These are phyloP conservation scores for Colletotrichum viniferum DNA, from an alignment of 2,329 filamentous ascomycete genomes.

Conservation along the genomic window DNA sequence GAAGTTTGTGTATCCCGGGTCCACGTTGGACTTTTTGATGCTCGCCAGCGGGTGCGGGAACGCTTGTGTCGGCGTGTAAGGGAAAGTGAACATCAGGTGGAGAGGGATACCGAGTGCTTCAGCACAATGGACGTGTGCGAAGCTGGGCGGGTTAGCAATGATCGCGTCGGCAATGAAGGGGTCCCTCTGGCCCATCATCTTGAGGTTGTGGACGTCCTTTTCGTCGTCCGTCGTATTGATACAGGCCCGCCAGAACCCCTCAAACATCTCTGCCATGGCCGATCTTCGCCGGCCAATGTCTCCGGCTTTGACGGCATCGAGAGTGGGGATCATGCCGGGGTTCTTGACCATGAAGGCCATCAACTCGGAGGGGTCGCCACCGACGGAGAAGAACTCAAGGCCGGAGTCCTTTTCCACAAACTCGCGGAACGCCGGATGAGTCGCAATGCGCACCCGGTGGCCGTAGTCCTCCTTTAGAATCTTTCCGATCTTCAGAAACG, in stretches of 20 bases:
- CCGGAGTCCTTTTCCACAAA: conserved; percentile 76
- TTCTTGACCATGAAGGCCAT: conserved; percentile 94
- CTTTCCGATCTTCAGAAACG: conserved; percentile 77
- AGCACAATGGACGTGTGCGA: conserved; percentile 80
- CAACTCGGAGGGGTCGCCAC: conserved; percentile 78
- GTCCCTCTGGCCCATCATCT: conserved; percentile 66
- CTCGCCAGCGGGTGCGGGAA: conserved; percentile 82
- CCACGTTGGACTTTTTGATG: conserved; percentile 74
- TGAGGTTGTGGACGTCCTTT: conserved; percentile 62
- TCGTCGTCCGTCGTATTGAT: conserved; percentile 75
- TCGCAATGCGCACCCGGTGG: conserved; percentile 78
- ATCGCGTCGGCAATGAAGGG: conserved; percentile 79
- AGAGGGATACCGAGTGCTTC: conserved; percentile 79
- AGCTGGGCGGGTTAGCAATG: conserved; percentile 81
- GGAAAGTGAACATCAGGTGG: conserved; percentile 89
- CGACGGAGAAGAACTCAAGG: conserved; percentile 81
- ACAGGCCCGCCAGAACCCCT: conserved; percentile 82
- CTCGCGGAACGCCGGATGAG: conserved; percentile 77
- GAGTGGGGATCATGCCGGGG: conserved; percentile 74
- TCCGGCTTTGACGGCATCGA: conserved; percentile 74
- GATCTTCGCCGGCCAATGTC: conserved; percentile 71
- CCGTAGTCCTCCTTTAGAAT: conserved; percentile 73
- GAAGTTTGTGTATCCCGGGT: conserved; percentile 77
- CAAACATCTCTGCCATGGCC: conserved; percentile 81
- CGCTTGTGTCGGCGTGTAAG: conserved; percentile 75